phyloP scores from a whole-genome alignment of 305 asterid species.

The Solanum hybrid region DNA sequence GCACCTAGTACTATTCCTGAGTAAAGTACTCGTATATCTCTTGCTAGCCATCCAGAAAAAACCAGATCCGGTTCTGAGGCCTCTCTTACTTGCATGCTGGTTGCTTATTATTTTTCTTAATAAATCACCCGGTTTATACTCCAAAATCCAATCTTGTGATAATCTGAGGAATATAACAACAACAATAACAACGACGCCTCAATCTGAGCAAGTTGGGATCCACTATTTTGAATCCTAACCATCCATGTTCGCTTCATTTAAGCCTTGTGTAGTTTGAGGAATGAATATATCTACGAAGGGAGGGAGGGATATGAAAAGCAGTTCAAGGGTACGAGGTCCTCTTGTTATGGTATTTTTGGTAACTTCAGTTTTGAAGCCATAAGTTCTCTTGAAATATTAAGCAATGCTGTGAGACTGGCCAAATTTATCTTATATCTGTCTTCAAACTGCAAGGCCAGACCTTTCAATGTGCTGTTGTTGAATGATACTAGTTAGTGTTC shows the following conservation, averaged over 20 bases:
- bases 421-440: not conserved
- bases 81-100: not conserved
- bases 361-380: not conserved
- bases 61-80: not conserved
- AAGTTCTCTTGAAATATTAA: not conserved
- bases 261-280: not conserved
- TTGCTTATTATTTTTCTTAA: not conserved
- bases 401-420: not conserved
- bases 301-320: not conserved
- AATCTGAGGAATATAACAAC: not conserved
- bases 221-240: not conserved
- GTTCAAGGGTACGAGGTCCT: not conserved
- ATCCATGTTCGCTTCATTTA: not conserved
- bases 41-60: not conserved
- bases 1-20: not conserved
- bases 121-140: not conserved
- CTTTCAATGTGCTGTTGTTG: not conserved
- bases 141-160: not conserved
- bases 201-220: not conserved
- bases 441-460: not conserved
- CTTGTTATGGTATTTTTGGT: not conserved
- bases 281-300: not conserved
- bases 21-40: not conserved
- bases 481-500: not conserved
- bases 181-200: not conserved